Evolutionary conservation across 176 grass and related monocot species (phyloP).

Genomic region (Cenchrus fungigraminus): DNA sequence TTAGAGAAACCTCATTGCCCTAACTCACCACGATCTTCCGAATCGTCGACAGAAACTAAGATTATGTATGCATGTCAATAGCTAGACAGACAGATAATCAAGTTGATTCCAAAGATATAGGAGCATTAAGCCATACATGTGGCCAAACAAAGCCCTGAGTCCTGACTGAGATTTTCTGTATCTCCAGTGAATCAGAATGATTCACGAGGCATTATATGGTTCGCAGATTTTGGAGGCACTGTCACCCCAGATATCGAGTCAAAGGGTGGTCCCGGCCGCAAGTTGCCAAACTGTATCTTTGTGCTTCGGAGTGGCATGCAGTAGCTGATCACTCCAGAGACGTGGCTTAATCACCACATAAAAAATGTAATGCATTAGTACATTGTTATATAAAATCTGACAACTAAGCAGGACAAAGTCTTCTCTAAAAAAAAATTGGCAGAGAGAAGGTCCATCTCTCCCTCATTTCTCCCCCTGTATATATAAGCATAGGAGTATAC

Average conservation of each 20-base stretch:
- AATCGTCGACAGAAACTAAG: background rate
- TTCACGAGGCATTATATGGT: slow-evolving; percentile 33
- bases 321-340: background rate
- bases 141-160: background rate
- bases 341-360: background rate
- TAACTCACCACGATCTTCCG: slow-evolving; percentile 15
- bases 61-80: slow-evolving; percentile 39
- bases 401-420: background rate
- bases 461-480: background rate
- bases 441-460: background rate
- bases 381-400: slow-evolving; percentile 1
- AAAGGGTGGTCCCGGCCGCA: background rate
- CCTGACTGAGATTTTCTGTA: slow-evolving; percentile 6
- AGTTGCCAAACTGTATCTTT: slow-evolving; percentile 19
- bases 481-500: slow-evolving; percentile 20
- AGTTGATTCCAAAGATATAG: slow-evolving; percentile 18
- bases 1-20: slow-evolving; percentile 22
- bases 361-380: background rate
- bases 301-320: slow-evolving; percentile 31
- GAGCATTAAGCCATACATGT: slow-evolving; percentile 27
- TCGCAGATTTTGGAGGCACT: slow-evolving; percentile 18
- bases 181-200: slow-evolving; percentile 41
- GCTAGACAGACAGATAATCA: slow-evolving; percentile 40
- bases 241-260: slow-evolving; percentile 17
- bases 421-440: too few species aligned